phyloP scores from a whole-genome alignment of 441 rosid genomes.

The Rhodomyrtus psidioides region DNA sequence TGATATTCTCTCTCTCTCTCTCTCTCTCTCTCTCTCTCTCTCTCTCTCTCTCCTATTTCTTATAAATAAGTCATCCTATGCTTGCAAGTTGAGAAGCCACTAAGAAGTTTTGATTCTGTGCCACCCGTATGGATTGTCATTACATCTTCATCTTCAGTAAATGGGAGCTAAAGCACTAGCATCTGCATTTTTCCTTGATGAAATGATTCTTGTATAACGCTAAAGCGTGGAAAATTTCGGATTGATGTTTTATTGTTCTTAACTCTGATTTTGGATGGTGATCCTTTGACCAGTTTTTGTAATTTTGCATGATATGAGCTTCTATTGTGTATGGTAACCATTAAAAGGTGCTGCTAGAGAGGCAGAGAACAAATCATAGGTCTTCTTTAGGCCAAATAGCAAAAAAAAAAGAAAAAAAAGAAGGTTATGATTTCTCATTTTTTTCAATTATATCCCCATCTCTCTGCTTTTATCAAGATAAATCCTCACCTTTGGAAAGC shows the following conservation, averaged over 20 bases:
- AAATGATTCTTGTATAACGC: background rate
- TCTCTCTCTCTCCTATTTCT: slow-evolving; percentile 1
- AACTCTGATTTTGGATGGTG: background rate
- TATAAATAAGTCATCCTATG: background rate
- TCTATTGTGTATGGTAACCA: background rate
- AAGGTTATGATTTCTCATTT: background rate
- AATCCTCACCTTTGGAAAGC: background rate
- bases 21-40: background rate
- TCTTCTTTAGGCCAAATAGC: background rate
- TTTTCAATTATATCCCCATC: background rate
- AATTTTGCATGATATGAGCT: background rate
- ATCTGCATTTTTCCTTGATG: background rate
- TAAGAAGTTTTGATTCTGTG: background rate
- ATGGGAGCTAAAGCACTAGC: background rate
- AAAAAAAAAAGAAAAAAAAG: background rate
- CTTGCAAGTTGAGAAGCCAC: background rate
- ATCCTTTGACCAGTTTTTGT: background rate
- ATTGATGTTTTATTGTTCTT: background rate
- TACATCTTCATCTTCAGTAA: background rate
- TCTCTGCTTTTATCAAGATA: background rate
- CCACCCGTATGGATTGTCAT: background rate
- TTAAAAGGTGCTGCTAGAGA: background rate
- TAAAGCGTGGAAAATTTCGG: background rate
- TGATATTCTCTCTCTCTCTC: background rate
- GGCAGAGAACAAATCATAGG: background rate